A percentile compares a stretch with the other conserved stretches of the same genome.
Conservation (phyloP, 169 alveolate genomes). For the Plasmodium coatneyi region DNA sequence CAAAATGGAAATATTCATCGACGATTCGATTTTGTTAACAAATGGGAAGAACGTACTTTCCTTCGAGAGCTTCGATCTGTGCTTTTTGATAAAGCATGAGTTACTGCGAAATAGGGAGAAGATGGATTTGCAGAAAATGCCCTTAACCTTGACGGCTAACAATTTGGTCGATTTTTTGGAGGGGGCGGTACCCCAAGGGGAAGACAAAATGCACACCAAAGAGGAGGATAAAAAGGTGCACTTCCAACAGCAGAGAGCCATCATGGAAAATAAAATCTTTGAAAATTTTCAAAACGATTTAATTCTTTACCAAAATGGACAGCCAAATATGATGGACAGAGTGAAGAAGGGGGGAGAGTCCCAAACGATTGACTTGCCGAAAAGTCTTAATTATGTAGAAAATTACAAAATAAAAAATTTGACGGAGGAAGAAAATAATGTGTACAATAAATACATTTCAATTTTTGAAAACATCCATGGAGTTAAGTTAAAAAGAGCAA, state of each 20-base stretch:
- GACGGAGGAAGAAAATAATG: constrained; percentile 44
- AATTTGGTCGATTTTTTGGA: constrained; percentile 53
- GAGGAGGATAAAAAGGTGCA: neutral
- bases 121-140: constrained; percentile 46
- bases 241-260: constrained; percentile 25
- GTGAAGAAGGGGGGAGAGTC: constrained; percentile 1
- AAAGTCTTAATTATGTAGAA: constrained; percentile 46
- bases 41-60: constrained; percentile 38
- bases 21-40: constrained; percentile 43
- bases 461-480: constrained; percentile 56
- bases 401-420: constrained; percentile 48
- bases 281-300: constrained; percentile 68
- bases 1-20: constrained; percentile 51
- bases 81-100: constrained; percentile 49
- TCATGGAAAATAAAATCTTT: constrained; percentile 66
- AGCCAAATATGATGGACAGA: neutral
- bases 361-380: constrained; percentile 37
- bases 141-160: constrained; percentile 34
- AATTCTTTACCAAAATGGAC: constrained; percentile 33
- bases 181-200: neutral
- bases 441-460: constrained; percentile 10
- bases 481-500: constrained; percentile 50
- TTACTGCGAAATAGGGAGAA: constrained; percentile 40
- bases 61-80: constrained; percentile 21
- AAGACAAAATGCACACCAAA: neutral